Conservation (phyloP, 257 asterid species). For the Henckelia pumila region DNA sequence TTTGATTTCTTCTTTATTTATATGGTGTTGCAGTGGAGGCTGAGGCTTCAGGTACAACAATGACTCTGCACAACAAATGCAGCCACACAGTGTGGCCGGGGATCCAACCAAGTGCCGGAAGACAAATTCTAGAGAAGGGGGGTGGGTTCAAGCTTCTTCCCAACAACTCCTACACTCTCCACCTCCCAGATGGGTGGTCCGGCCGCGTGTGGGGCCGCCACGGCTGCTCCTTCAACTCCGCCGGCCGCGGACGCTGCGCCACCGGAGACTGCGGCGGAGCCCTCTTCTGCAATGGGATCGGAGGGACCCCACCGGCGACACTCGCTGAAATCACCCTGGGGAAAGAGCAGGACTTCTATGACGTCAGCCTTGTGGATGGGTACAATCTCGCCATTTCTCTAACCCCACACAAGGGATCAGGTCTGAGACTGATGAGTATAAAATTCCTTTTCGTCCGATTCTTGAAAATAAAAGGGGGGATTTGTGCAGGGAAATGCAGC, state of each 20-base stretch:
- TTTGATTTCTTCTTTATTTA: no score
- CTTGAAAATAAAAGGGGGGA: no score
- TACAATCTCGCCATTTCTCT: constrained; percentile 78
- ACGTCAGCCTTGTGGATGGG: constrained; percentile 92
- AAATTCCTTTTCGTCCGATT: no score
- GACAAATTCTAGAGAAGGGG: constrained; percentile 55
- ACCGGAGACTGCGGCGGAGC: constrained; percentile 95
- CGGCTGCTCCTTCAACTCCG: constrained; percentile 68
- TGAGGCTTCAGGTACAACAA: constrained; percentile 53
- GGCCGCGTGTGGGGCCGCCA: constrained; percentile 98
- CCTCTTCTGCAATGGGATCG: constrained; percentile 76
- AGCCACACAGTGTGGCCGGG: constrained; percentile 92
- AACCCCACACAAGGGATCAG: constrained; percentile 65
- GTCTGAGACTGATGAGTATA: constrained; percentile 24
- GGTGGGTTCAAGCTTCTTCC: constrained; percentile 74
- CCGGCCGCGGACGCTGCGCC: constrained; percentile 77
- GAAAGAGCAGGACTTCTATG: constrained; percentile 79
- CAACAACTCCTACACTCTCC: constrained; percentile 48
- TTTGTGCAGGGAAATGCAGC: constrained; percentile 59
- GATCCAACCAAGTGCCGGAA: constrained; percentile 73
- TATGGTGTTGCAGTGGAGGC: constrained; percentile 32
- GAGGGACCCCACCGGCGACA: constrained; percentile 92
- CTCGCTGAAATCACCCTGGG: constrained; percentile 88
- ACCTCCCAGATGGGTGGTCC: constrained; percentile 74
- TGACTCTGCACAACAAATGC: constrained; percentile 74